phyloP scores from a whole-genome alignment of 768 basidiomycete species.

The Mycena maculata region DNA sequence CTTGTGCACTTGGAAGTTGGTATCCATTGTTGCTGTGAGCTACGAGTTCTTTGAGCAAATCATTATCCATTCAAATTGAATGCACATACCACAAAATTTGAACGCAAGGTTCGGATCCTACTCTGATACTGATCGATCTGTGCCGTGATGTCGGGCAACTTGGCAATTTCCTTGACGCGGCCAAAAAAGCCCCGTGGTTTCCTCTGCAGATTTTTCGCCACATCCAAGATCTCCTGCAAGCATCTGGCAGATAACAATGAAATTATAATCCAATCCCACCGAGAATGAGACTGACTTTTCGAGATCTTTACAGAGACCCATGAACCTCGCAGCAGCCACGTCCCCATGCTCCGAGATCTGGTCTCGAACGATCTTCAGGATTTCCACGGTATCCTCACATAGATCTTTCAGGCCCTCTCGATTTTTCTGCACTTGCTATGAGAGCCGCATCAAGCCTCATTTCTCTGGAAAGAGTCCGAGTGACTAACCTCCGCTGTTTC shows the following conservation, averaged over 20 bases:
- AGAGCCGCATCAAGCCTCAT: not conserved
- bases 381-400: not conserved
- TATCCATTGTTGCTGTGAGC: slow-evolving; percentile 2
- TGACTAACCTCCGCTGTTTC: too few species aligned
- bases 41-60: not conserved
- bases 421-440: slow-evolving; percentile 24
- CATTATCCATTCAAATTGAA: not conserved
- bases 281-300: not conserved
- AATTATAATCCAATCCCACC: too few species aligned
- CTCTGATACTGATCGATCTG: not conserved
- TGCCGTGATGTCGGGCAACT: not conserved
- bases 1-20: not conserved
- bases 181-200: not conserved
- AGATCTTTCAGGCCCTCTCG: slow-evolving; percentile 7
- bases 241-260: not conserved
- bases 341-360: not conserved
- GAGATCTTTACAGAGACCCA: slow-evolving; percentile 7
- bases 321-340: not conserved
- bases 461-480: too few species aligned
- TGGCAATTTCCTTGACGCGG: not conserved
- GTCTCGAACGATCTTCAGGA: not conserved
- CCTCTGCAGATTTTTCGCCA: not conserved
- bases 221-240: not conserved
- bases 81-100: not conserved
- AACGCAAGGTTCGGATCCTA: not conserved